Base-by-base conservation (phyloP, 208 protist species). In the Leptomonas seymouri region DNA sequence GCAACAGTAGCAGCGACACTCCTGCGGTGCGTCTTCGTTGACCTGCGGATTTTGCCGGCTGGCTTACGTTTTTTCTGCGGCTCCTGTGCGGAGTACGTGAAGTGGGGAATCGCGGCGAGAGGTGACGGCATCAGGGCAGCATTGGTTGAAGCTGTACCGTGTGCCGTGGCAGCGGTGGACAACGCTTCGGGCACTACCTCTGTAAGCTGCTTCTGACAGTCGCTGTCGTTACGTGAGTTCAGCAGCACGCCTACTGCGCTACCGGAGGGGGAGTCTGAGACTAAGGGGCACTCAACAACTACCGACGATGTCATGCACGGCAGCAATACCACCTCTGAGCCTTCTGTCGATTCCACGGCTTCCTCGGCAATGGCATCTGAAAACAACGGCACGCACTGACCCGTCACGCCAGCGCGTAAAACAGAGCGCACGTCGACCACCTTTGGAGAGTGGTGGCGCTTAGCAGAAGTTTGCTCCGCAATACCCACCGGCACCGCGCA, bases 11-110 rank as follows among this genome's bases (percentile, higher is more conserved):
- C 61, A 31, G 69, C 48, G 16, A 45, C 36, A 0, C 54, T 61
- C 28, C 64, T 58, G 56, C 62, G 55, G 53, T 57, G 54, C 70
- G 34, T 69, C 55, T 68, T 75, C 6, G 70, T 50, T 0, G 31
- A 34, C 34, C 58, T 57, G n/a, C 31, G 48, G 23, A 51, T 21
- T 36, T 54, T 57, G 3, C 23, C 34, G 4, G 30, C 61, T 30
- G 44, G 41, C 28, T 30, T 63, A 4, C n/a, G 53, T 12, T 34
- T 27, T 30, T 50, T 58, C 42, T 64, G 39, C 39, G 58, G 68
- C 21, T 67, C 53, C 53, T 75, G 60, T 12, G 61, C 41, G 7
- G 30, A 39, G 31, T 55, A 39, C 23, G 14, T 28, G 28, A 49
- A 25, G 39, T 23, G 30, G 27, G 27, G 21, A 15, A 48, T 7